These are phyloP conservation scores for Eremothecium coryli DNA, from an alignment of 1,139 yeast species.

Conservation along the genomic window DNA sequence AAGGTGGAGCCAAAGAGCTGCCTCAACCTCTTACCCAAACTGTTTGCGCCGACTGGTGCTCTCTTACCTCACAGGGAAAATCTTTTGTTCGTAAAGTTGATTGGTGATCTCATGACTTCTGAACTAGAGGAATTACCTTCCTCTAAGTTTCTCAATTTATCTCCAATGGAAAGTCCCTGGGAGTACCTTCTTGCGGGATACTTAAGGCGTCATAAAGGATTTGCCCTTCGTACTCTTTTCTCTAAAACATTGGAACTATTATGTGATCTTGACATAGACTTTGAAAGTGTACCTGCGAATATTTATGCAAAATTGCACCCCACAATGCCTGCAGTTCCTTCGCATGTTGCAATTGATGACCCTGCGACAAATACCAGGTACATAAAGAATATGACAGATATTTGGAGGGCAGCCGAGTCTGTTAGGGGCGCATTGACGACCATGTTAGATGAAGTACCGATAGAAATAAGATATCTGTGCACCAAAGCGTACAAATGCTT, in stretches of 20 bases:
- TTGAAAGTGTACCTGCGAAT: constrained; percentile 76
- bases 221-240: constrained; percentile 41
- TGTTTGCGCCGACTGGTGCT: constrained; percentile 26
- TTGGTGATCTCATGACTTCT: constrained; percentile 43
- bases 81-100: constrained; percentile 54
- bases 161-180: constrained; percentile 32
- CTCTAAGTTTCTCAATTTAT: constrained; percentile 17
- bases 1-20: constrained; percentile 22
- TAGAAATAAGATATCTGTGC: constrained; percentile 47
- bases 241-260: constrained; percentile 38
- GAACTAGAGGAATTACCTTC: constrained; percentile 20
- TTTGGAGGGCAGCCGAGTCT: constrained; percentile 64
- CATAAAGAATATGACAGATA: constrained; percentile 60
- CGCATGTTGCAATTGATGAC: constrained; percentile 70
- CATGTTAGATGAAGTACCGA: constrained; percentile 46
- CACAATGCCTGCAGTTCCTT: constrained; percentile 34
- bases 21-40: constrained; percentile 21
- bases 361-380: constrained; percentile 60
- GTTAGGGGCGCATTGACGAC: constrained; percentile 41
- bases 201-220: constrained; percentile 52
- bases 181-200: constrained; percentile 44
- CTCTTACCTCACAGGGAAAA: constrained; percentile 52
- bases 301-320: constrained; percentile 43
- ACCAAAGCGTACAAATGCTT: constrained; percentile 42
- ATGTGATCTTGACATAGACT: constrained; percentile 44